A percentile compares a stretch with the other conserved stretches of the same genome.
These are phyloP conservation scores for Dissophora ornata DNA, from an alignment of 192 early-diverging fungal species.

Conservation along the genomic window DNA sequence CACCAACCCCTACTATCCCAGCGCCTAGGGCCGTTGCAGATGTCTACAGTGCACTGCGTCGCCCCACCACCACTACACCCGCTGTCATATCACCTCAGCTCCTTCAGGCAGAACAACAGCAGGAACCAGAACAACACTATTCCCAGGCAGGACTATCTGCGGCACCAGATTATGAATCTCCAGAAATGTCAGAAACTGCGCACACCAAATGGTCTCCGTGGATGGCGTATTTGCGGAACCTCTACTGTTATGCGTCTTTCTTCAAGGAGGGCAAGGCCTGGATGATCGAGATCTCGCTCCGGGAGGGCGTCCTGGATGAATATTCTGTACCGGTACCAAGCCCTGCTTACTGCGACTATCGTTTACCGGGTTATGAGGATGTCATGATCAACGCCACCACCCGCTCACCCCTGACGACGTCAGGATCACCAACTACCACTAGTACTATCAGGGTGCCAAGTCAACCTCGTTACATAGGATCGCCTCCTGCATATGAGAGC, in stretches of 20 bases:
- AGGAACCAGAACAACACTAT: constrained; percentile 4
- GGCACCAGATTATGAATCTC: too few relatives aligned
- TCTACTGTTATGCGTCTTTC: constrained; percentile 17
- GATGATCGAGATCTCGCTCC: constrained; percentile 50
- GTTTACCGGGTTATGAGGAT: constrained; percentile 50
- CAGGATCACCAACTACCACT: not conserved
- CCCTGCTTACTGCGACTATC: constrained; percentile 47
- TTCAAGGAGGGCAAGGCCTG: constrained; percentile 26
- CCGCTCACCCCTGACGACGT: not conserved
- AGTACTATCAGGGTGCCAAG: not conserved
- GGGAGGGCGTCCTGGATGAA: constrained; percentile 39
- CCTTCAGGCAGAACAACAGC: not conserved
- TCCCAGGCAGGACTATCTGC: not conserved
- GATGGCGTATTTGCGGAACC: constrained; percentile 18
- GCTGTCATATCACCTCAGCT: not conserved
- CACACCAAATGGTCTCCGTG: constrained; percentile 16
- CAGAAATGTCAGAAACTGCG: too few relatives aligned
- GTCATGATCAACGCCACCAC: not conserved
- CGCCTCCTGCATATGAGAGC: constrained; percentile 41
- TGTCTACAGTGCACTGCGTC: constrained; percentile 23
- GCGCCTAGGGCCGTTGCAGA: too few relatives aligned
- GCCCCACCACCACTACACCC: too few relatives aligned
- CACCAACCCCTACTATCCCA: not conserved
- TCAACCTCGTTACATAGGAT: constrained; percentile 19
- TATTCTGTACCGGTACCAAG: constrained; percentile 40